Evolutionary conservation across 495 filamentous ascomycete genomes (phyloP).

Genomic region (Aspergillus bertholletiae): DNA sequence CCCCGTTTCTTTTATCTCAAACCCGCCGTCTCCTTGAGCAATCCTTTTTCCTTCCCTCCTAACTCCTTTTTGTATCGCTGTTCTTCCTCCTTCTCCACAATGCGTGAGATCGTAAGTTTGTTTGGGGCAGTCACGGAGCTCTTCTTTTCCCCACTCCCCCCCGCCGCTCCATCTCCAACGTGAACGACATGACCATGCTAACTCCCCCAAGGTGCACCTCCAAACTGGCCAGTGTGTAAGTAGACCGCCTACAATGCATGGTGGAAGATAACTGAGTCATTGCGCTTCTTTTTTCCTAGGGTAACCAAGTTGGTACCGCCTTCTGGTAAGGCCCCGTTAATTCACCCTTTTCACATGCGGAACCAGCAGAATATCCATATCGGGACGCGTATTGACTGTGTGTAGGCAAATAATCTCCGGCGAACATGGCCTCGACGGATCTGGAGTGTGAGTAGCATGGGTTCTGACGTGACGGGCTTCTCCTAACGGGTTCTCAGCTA

Average conservation of each 20-base stretch:
- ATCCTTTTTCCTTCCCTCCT: not conserved
- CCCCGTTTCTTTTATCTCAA: not conserved
- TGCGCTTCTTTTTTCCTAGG: conserved; percentile 50
- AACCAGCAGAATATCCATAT: not conserved
- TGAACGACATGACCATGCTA: not conserved
- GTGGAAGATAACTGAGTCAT: conserved; percentile 6
- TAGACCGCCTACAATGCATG: conserved; percentile 13
- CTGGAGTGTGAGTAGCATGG: conserved; percentile 69
- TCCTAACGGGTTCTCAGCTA: conserved; percentile 58
- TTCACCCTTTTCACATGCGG: not conserved
- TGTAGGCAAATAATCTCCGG: conserved; percentile 91
- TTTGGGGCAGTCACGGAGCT: not conserved
- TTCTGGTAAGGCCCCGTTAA: conserved; percentile 69
- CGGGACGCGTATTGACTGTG: conserved; percentile 19
- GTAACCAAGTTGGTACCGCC: conserved; percentile 99
- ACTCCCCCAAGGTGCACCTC: conserved; percentile 72
- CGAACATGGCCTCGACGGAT: conserved; percentile 97
- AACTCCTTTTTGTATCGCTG: not conserved
- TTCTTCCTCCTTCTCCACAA: not conserved
- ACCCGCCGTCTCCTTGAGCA: not conserved
- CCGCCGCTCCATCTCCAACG: not conserved
- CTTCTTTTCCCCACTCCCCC: not conserved
- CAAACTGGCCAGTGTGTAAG: conserved; percentile 99
- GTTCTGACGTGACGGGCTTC: not conserved
- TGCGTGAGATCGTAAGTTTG: conserved; percentile 5